Conservation (phyloP, 306 rosid genomes). For the Cucumis melo region DNA sequence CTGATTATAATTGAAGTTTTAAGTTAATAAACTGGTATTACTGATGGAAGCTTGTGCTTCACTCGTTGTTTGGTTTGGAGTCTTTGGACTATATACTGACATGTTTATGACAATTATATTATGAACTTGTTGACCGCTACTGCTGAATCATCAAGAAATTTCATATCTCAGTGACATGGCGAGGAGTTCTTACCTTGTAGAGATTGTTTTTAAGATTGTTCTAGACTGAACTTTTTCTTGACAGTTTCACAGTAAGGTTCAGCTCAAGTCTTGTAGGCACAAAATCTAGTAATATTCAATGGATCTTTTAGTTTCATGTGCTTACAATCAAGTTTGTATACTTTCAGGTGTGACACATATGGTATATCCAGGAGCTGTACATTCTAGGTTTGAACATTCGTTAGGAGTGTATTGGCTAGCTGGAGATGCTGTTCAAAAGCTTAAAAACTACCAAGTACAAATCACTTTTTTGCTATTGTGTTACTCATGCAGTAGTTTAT, state of each 20-base stretch:
- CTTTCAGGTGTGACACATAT: conserved; percentile 55
- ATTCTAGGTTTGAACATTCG: conserved; percentile 91
- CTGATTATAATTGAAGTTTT: neutral
- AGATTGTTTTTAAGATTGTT: neutral
- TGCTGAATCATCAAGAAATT: neutral
- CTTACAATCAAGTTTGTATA: conserved; percentile 10
- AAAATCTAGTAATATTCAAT: neutral
- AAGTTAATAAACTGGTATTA: neutral
- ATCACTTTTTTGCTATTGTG: neutral
- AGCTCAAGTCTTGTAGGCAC: neutral
- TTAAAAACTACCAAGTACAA: conserved; percentile 49
- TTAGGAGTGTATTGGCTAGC: conserved; percentile 96
- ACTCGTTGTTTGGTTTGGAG: neutral
- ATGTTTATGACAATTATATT: neutral
- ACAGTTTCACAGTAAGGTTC: neutral
- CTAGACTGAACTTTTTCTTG: neutral
- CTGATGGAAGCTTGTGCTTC: neutral
- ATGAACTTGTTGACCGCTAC: neutral
- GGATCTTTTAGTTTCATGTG: conserved; percentile 3
- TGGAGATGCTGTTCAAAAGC: conserved; percentile 63
- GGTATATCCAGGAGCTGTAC: conserved; percentile 92
- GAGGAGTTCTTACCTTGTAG: neutral
- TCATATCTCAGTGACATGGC: neutral
- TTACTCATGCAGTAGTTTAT: neutral
- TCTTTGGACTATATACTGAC: neutral